Evolutionary conservation across 2,329 filamentous ascomycete genomes (phyloP), one percentile per base, ranked within the genome.

Genomic region (Colletotrichum sublineola): DNA sequence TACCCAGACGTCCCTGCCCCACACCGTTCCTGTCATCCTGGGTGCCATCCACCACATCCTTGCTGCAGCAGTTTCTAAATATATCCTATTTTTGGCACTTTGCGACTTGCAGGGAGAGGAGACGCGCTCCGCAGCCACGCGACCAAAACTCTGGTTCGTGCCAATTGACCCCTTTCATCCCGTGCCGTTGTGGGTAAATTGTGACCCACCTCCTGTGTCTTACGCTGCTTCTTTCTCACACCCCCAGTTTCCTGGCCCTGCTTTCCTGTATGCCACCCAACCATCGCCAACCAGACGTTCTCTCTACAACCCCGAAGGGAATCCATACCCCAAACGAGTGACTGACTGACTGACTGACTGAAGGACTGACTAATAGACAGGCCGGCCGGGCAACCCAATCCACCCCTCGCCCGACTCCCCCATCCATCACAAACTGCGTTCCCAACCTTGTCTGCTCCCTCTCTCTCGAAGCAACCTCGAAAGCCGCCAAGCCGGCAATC

Each of bases 41-140:
- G 60, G 61, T 55, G 66, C 50, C 48, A 44, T 63, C 24, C 50
- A 55, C 15, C 7, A 7, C 65, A 68, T 58, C 44, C 68, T 36
- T 18, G 52, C 52, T 44, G 48, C 15, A 63, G 65, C 24, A 18
- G 53, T 46, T 71, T 67, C 67, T 71, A 74, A 74, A 72, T 72
- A 74, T 65, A 72, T 42, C 58, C 64, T 74, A 72, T 68, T 72
- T 74, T 74, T 72, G 72, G 68, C 63, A 68, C 31, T 61, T 50
- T 24, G 18, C 56, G 44, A 38, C 55, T 40, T 55, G 36, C 38
- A 38, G 33, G 24, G 31, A 15, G 56, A 24, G 33, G 58, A 24
- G 40, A 52, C 36, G 56, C 42, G 40, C 70, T 65, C 70, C 55
- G 68, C 63, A 63, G 63, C 68, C 71, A 71, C 70, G 66, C 62